Conservation (phyloP, 306 rosid genomes). For the Rosa persica region DNA sequence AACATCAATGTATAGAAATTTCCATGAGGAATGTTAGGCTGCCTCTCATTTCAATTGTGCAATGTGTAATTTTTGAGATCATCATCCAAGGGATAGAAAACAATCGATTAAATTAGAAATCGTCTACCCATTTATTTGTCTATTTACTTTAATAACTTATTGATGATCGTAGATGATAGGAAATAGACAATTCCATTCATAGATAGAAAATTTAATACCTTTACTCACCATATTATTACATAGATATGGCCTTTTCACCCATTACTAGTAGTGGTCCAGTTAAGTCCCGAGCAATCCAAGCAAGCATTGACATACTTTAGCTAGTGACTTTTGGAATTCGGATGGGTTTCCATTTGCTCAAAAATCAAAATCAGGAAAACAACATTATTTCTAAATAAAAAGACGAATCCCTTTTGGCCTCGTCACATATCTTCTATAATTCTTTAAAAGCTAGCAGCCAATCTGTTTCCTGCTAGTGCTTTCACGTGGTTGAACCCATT, state of each 20-base stretch:
- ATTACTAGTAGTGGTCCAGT: slow-evolving; percentile 11
- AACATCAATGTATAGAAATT: neutral
- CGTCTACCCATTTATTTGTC: neutral
- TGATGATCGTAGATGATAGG: neutral
- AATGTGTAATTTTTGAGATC: neutral
- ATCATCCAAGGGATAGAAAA: neutral
- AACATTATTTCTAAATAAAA: neutral
- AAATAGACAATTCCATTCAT: neutral
- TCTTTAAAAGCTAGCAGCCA: neutral
- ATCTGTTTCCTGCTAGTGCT: neutral
- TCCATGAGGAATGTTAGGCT: neutral
- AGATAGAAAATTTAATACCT: too few species aligned
- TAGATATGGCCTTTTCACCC: neutral
- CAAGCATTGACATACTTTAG: neutral
- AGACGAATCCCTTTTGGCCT: slow-evolving; percentile 12
- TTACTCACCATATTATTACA: neutral
- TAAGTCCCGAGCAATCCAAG: slow-evolving; percentile 1
- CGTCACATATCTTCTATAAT: neutral
- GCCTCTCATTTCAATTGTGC: neutral
- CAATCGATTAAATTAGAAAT: neutral
- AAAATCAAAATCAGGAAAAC: neutral
- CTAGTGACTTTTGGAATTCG: neutral
- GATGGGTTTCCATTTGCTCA: neutral
- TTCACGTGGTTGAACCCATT: slow-evolving; percentile 8
- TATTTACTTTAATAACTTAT: too few species aligned